Evolutionary conservation across 306 rosid genomes (phyloP).

Genomic region (Trifolium repens): DNA sequence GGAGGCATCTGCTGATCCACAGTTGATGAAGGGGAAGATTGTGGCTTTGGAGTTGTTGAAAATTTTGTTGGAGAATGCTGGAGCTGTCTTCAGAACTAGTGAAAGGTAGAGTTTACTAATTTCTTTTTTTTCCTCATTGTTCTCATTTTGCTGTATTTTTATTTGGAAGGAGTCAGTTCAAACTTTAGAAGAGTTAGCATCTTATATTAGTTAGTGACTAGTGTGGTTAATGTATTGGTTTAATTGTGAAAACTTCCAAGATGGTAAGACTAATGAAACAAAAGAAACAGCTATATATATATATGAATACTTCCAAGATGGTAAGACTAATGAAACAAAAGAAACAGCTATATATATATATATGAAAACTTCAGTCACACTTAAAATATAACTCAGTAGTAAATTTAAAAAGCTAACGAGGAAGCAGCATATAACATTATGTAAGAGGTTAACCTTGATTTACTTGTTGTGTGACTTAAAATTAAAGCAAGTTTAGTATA

Average conservation of each 20-base stretch:
- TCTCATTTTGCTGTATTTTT: not conserved
- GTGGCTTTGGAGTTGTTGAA: conserved; percentile 95
- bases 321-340: conserved; percentile 8
- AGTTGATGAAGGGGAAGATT: conserved; percentile 97
- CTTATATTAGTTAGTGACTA: not conserved
- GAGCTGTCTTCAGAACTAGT: conserved; percentile 98
- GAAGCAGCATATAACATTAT: conserved; percentile 2
- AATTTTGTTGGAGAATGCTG: conserved; percentile 98
- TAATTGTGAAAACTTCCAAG: conserved; percentile 15
- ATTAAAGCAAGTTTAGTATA: conserved; percentile 3
- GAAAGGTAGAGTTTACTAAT: conserved; percentile 67
- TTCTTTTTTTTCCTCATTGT: not conserved
- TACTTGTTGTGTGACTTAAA: conserved; percentile 23
- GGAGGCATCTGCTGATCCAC: conserved; percentile 87
- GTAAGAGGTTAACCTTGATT: not conserved
- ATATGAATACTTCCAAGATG: not conserved
- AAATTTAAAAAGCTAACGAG: conserved; percentile 3
- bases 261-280: not conserved
- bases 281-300: conserved; percentile 7
- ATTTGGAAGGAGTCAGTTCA: conserved; percentile 7
- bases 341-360: not conserved
- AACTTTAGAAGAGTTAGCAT: not conserved
- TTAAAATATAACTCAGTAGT: not conserved
- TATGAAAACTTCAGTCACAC: conserved; percentile 9
- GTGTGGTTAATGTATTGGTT: conserved; percentile 24